Percentiles rank a stretch among this genome's conserved stretches.
Evolutionary conservation across 176 grass and related monocot genomes (phyloP).

Genomic region (Phoenix dactylifera): DNA sequence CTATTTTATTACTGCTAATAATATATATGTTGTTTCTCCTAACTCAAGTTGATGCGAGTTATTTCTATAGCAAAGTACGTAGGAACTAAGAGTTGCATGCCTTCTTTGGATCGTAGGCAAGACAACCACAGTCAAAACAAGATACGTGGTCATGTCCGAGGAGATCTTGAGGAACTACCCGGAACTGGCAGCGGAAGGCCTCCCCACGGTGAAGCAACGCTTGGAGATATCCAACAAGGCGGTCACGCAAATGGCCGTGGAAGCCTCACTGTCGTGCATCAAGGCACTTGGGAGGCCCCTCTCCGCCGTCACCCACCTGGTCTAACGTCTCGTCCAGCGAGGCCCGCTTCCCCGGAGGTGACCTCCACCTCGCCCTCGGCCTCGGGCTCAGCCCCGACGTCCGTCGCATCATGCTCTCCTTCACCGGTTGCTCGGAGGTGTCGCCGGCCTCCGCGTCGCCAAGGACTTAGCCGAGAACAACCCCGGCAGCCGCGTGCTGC

Average conservation of each 20-base stretch:
- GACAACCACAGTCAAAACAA: slow-evolving; percentile 64
- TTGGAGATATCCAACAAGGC: slow-evolving; percentile 71
- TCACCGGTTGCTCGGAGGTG: slow-evolving; percentile 67
- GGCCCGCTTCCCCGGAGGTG: slow-evolving; percentile 56
- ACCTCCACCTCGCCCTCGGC: slow-evolving; percentile 60
- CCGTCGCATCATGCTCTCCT: slow-evolving; percentile 69
- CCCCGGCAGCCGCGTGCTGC: slow-evolving; percentile 37
- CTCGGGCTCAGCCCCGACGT: slow-evolving; percentile 56
- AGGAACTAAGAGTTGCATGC: no score
- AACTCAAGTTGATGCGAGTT: no score
- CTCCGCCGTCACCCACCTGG: slow-evolving; percentile 53
- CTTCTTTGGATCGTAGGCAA: slow-evolving; percentile 30
- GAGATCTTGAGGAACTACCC: slow-evolving; percentile 61
- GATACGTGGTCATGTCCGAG: slow-evolving; percentile 80
- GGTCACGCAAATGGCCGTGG: slow-evolving; percentile 57
- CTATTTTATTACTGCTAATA: no score
- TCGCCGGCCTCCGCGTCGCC: slow-evolving; percentile 64
- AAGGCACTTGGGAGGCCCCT: slow-evolving; percentile 37
- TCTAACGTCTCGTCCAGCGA: slow-evolving; percentile 73
- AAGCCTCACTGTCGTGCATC: slow-evolving; percentile 37
- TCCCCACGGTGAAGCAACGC: slow-evolving; percentile 53
- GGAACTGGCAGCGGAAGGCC: slow-evolving; percentile 44
- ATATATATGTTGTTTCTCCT: no score
- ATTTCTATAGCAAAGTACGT: no score
- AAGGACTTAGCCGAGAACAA: slow-evolving; percentile 67